Conservation (phyloP, 306 rosid genomes). For the Cicer yamashitae region DNA sequence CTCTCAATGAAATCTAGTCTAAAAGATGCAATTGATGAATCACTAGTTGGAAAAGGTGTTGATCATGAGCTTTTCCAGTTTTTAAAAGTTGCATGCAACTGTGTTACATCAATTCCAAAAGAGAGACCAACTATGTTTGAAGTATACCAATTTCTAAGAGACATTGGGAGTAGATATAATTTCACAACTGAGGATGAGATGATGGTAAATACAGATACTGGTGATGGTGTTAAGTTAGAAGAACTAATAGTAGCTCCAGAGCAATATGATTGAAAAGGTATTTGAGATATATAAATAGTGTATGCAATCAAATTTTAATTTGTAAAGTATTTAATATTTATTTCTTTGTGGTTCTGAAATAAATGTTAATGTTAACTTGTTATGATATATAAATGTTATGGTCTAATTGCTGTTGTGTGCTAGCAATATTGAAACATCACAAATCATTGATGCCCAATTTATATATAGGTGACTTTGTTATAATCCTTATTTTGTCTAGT, state of each 20-base stretch:
- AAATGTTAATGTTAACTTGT: constrained; percentile 27
- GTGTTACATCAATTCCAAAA: constrained; percentile 67
- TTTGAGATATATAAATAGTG: constrained; percentile 19
- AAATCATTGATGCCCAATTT: constrained; percentile 10
- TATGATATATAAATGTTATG: constrained; percentile 37
- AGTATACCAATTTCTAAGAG: constrained; percentile 89
- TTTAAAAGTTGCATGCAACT: constrained; percentile 79
- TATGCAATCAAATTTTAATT: constrained; percentile 41
- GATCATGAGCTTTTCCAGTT: constrained; percentile 77
- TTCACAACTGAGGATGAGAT: constrained; percentile 75
- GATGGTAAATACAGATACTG: constrained; percentile 55
- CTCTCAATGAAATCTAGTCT: constrained; percentile 59
- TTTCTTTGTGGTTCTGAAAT: constrained; percentile 31
- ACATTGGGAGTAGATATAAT: constrained; percentile 76
- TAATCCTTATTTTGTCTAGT: constrained; percentile 15
- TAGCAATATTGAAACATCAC: constrained; percentile 36
- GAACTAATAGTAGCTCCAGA: constrained; percentile 88
- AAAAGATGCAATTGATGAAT: constrained; percentile 64
- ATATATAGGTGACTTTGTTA: constrained; percentile 18
- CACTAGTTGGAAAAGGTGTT: constrained; percentile 69
- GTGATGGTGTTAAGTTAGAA: constrained; percentile 50
- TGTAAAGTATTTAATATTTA: constrained; percentile 35
- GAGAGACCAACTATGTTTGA: constrained; percentile 97
- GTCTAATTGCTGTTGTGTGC: constrained; percentile 14
- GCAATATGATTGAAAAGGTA: constrained; percentile 36